Conservation (phyloP, 1,139 yeast genomes). For the Martiniozyma asiatica region DNA sequence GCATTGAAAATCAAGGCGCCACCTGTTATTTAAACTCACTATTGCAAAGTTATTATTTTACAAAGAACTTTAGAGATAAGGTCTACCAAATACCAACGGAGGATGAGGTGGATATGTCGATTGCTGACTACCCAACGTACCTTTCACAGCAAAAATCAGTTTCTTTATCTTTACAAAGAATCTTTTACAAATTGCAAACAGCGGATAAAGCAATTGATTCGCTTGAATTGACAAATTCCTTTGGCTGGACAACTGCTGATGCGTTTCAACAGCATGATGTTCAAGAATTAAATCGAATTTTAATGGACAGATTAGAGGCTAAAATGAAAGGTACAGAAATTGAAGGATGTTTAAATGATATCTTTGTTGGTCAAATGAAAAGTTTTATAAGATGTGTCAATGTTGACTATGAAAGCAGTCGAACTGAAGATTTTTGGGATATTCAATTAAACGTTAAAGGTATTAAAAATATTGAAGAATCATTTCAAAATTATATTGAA, state of each 20-base stretch:
- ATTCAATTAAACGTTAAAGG: constrained; percentile 90
- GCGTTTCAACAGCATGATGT: constrained; percentile 98
- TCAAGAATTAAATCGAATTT: constrained; percentile 86
- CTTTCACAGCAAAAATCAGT: constrained; percentile 31
- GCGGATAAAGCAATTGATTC: constrained; percentile 76
- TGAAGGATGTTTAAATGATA: constrained; percentile 66
- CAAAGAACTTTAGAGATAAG: constrained; percentile 68
- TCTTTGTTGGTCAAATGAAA: constrained; percentile 95
- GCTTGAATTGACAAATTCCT: constrained; percentile 72
- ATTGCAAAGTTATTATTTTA: constrained; percentile 80
- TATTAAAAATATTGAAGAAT: constrained; percentile 54
- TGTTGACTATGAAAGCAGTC: constrained; percentile 89
- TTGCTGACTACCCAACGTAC: constrained; percentile 16
- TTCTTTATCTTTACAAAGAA: constrained; percentile 75
- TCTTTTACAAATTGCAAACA: constrained; percentile 67
- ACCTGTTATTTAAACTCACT: constrained; percentile 91
- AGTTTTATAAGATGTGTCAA: constrained; percentile 86
- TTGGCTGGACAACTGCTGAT: constrained; percentile 95
- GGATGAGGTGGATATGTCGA: constrained; percentile 25
- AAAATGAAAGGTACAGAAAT: constrained; percentile 86
- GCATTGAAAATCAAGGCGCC: constrained; percentile 93
- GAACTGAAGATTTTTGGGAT: constrained; percentile 96
- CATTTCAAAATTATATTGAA: constrained; percentile 80
- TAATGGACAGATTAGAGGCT: constrained; percentile 87
- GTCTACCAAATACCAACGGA: constrained; percentile 86